Base-by-base conservation (phyloP, 2,329 filamentous ascomycete species). In the Botryotinia narcissicola region DNA sequence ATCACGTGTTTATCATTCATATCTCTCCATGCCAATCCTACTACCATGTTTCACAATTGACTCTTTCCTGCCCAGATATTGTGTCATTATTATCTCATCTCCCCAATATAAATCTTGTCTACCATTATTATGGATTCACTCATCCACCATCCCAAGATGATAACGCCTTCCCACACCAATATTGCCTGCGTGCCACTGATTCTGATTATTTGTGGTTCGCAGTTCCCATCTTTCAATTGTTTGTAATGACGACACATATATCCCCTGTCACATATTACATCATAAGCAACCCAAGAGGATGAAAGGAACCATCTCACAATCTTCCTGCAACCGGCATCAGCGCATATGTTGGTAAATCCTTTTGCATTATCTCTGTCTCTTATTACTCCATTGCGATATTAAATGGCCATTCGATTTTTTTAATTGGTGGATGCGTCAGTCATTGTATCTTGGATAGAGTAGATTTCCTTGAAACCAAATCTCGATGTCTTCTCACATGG, bases 231-330 rank as follows among this genome's bases (percentile, higher is more conserved):
- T 51, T n/a, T 46, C 25, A 66, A 51, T 57, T 57, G 46, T 54
- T 54, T 46, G 64, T 12, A 42, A 68, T 68, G 64, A 57, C 35
- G 46, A 54, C 64, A 68, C 25, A 64, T 22, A 22, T 54, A 25
- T 40, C 20, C 64, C 64, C 32, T 54, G 64, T 29, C 54, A 22
- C 32, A 42, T 40, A 68, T 68, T 68, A 40, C 64, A 68, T 68
- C 64, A 68, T 68, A 68, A 25, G n/a, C n/a, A n/a, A n/a, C 22
- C 12, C 18, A 6, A 40, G 14, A 67, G 29, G 46, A 48, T 40
- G 64, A 18, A 37, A 35, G 20, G 54, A 48, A 37, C 51, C 51
- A 54, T n/a, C 63, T 40, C 44, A 37, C 29, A 67, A 62, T 40
- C 35, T 40, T 40, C 25, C 60, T 42, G 59, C 35, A 61, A 37